Conservation (phyloP, 805 yeast genomes). For the Ogataea glucozyma region DNA sequence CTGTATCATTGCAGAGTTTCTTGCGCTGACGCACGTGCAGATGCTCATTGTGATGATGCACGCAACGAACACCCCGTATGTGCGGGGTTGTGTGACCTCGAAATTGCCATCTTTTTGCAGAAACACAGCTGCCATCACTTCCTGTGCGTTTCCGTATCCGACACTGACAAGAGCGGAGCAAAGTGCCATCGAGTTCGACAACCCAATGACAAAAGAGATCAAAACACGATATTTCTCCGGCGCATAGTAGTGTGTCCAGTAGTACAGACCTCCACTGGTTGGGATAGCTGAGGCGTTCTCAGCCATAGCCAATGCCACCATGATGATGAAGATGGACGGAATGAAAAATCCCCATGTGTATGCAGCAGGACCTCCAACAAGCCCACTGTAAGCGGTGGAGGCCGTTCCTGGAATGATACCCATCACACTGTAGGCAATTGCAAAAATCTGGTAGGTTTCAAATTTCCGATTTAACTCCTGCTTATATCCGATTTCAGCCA, state of each 20-base stretch:
- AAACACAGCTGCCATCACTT: conserved; percentile 57
- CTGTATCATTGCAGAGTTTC: conserved; percentile 57
- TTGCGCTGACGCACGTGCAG: conserved; percentile 59
- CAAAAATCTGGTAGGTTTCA: conserved; percentile 63
- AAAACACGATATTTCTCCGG: conserved; percentile 54
- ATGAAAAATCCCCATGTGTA: conserved; percentile 75
- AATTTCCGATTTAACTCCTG: conserved; percentile 65
- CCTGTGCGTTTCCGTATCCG: conserved; percentile 65
- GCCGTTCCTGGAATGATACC: conserved; percentile 67
- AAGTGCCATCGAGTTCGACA: conserved; percentile 66
- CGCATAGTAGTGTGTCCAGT: conserved; percentile 67
- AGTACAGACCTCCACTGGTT: conserved; percentile 73
- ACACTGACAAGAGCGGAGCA: conserved; percentile 68
- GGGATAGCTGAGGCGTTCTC: conserved; percentile 67
- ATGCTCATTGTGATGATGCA: conserved; percentile 52
- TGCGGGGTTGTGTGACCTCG: conserved; percentile 49
- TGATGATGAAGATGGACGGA: conserved; percentile 53
- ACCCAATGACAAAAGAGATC: conserved; percentile 63
- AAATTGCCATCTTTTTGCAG: conserved; percentile 53
- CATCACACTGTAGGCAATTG: conserved; percentile 75
- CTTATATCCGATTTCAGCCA: conserved; percentile 66
- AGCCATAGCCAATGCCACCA: conserved; percentile 63
- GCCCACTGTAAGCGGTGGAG: conserved; percentile 51
- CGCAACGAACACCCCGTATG: conserved; percentile 68
- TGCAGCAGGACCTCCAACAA: conserved; percentile 64